Percentiles rank a stretch among this genome's conserved stretches.
Evolutionary conservation across 1,284 basidiomycete species (phyloP).

Genomic region (Rhodotorula glutinis): DNA sequence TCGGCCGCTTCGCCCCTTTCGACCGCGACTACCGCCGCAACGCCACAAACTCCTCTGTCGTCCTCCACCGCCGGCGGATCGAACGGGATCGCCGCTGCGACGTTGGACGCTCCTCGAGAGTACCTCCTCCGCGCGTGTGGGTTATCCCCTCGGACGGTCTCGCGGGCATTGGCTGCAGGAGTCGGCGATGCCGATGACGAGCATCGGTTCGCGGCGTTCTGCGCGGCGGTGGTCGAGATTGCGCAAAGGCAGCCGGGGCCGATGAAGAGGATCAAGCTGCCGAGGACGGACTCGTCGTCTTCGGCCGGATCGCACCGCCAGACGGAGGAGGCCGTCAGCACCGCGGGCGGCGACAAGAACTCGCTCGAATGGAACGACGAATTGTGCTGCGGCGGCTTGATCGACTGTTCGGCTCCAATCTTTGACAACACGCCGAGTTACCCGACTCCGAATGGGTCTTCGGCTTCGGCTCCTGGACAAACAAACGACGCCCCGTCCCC

Average conservation of each 20-base stretch:
- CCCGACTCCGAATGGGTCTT: not conserved
- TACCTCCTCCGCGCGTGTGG: slow-evolving; percentile 14
- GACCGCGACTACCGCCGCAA: too few species aligned
- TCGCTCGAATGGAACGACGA: slow-evolving; percentile 1
- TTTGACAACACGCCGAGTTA: slow-evolving; percentile 17
- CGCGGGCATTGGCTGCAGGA: not conserved
- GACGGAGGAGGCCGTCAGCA: not conserved
- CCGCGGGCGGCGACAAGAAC: not conserved
- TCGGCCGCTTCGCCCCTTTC: too few species aligned
- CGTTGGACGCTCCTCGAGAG: not conserved
- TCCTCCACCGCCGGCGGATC: not conserved
- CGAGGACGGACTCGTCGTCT: not conserved
- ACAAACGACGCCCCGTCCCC: not conserved
- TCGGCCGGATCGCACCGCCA: not conserved
- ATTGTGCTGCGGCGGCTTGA: slow-evolving; percentile 12
- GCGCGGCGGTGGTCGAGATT: slow-evolving; percentile 2
- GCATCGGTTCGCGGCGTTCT: slow-evolving; percentile 9
- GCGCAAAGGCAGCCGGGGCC: not conserved
- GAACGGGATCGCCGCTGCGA: not conserved
- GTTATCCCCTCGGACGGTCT: not conserved
- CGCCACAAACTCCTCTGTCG: not conserved
- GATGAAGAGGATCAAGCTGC: not conserved
- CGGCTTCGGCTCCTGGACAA: not conserved
- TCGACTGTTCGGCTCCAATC: slow-evolving; percentile 8
- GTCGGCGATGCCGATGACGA: not conserved